Evolutionary conservation across 2,329 filamentous ascomycete species (phyloP), one percentile per base, ranked within the genome.

Genomic region (Colletotrichum lini): DNA sequence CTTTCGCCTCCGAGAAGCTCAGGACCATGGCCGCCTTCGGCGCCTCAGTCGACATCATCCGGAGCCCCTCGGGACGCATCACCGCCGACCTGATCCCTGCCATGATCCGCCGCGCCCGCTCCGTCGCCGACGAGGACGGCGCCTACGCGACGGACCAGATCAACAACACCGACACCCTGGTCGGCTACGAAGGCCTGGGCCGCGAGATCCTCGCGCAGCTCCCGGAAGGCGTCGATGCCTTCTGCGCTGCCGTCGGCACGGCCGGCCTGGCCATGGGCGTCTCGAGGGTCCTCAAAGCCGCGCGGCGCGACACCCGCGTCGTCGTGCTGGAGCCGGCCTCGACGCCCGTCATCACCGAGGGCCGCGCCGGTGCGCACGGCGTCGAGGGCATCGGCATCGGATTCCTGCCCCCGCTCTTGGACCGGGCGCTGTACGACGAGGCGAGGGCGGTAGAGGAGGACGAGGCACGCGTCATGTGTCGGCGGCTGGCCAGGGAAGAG

Each of bases 231-330:
- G 58, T 74, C 21, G 72, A 67, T 13, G 68, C 26, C 4, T 74
- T 74, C 12, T 74, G 73, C 7, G 72, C 59, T 18, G 68, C 72
- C 10, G 44, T 73, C 13, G 73, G 73, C 2, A 67, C 58, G 0
- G 68, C 73, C 6, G 72, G 73, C 12, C 61, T 74, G 44, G 49
- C 45, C 18, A 72, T 71, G 45, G 73, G 72, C 7, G 72, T 72
- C 7, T 56, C 73, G 2, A 35, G 12, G 6, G 45, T 59, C 13
- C 12, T 70, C 2, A 72, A 65, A 30, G 53, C 53, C 13, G 15
- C 26, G 1, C 12, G 45, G 1, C 30, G n/a, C 4, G 45, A 67
- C 12, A 63, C 58, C 2, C 56, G 58, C 23, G 23, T 68, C 1
- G 44, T 71, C 1, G 30, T 54, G 1, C 68, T 71, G 16, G 68